Evolutionary conservation across 305 asterid genomes (phyloP).

Genomic region (Solanum hybrid): DNA sequence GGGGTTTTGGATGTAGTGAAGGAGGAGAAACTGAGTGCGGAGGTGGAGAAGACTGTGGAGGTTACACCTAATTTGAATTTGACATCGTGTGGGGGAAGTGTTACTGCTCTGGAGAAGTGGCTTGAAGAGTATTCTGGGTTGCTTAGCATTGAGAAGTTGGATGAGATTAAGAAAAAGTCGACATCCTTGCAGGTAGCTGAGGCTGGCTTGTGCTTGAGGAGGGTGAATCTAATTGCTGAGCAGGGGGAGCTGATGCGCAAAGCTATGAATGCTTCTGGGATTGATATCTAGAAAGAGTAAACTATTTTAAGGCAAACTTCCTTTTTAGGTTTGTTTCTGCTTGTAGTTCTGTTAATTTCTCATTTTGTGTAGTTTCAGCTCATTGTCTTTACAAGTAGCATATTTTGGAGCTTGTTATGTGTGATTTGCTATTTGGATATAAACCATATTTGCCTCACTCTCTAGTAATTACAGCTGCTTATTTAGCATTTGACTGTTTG

Average conservation of each 20-base stretch:
- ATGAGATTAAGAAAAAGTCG: conserved; percentile 35
- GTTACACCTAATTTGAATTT: neutral
- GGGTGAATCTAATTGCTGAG: conserved; percentile 22
- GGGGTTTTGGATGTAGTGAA: conserved; percentile 9
- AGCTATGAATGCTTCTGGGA: conserved; percentile 7
- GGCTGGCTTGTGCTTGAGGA: conserved; percentile 14
- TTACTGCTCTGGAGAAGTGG: neutral
- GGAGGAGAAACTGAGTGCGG: neutral
- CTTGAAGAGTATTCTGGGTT: neutral
- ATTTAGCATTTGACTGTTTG: neutral
- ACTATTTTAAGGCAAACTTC: neutral
- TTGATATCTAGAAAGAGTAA: conserved; percentile 15
- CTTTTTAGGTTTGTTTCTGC: neutral
- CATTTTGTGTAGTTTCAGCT: neutral
- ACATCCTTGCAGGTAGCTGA: conserved; percentile 22
- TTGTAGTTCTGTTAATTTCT: neutral
- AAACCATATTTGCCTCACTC: neutral
- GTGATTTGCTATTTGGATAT: neutral
- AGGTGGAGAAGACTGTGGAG: neutral
- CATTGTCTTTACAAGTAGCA: neutral
- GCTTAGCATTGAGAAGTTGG: conserved; percentile 16
- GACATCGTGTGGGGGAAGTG: neutral
- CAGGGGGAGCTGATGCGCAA: conserved; percentile 30
- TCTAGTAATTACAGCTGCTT: neutral
- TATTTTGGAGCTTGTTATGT: neutral